Evolutionary conservation across 2,329 filamentous ascomycete genomes (phyloP).

Genomic region (Coniochaeta pulveracea): DNA sequence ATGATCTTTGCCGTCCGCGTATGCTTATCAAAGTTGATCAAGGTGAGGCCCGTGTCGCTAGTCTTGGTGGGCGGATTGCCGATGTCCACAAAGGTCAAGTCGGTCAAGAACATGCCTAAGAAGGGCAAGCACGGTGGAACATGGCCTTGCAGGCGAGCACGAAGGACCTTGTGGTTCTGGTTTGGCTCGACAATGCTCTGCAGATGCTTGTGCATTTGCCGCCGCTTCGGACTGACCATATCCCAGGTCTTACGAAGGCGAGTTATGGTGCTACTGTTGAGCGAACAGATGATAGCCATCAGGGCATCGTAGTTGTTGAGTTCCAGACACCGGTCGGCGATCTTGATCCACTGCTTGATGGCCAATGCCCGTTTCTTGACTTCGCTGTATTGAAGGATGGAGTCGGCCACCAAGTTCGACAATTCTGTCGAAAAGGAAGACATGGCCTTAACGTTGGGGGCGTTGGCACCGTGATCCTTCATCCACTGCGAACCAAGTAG

Average conservation of each 20-base stretch:
- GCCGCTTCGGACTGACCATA: slow-evolving; percentile 70
- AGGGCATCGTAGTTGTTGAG: slow-evolving; percentile 93
- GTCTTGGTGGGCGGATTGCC: slow-evolving; percentile 77
- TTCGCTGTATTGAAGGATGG: slow-evolving; percentile 79
- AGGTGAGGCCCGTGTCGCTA: slow-evolving; percentile 56
- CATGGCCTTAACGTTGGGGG: slow-evolving; percentile 89
- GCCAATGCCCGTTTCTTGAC: slow-evolving; percentile 80
- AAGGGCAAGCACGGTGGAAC: slow-evolving; percentile 91
- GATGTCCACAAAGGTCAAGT: slow-evolving; percentile 90
- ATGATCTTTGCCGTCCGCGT: slow-evolving; percentile 91
- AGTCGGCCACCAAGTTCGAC: slow-evolving; percentile 86
- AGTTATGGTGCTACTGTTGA: slow-evolving; percentile 85
- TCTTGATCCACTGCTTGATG: slow-evolving; percentile 98
- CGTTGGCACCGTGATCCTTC: slow-evolving; percentile 69
- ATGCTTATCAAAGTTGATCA: slow-evolving; percentile 98
- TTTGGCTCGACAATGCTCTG: slow-evolving; percentile 80
- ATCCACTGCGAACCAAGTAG: slow-evolving; percentile 88
- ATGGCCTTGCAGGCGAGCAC: slow-evolving; percentile 72
- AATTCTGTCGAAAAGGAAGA: slow-evolving; percentile 85
- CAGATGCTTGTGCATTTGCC: slow-evolving; percentile 64
- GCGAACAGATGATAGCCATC: slow-evolving; percentile 91
- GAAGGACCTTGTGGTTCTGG: slow-evolving; percentile 82
- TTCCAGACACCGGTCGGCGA: slow-evolving; percentile 75
- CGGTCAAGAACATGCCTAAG: slow-evolving; percentile 90
- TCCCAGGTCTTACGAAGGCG: slow-evolving; percentile 92